Evolutionary conservation across 2,329 filamentous ascomycete genomes (phyloP), one percentile per base, ranked within the genome.

Genomic region (Gnomoniopsis sp.): DNA sequence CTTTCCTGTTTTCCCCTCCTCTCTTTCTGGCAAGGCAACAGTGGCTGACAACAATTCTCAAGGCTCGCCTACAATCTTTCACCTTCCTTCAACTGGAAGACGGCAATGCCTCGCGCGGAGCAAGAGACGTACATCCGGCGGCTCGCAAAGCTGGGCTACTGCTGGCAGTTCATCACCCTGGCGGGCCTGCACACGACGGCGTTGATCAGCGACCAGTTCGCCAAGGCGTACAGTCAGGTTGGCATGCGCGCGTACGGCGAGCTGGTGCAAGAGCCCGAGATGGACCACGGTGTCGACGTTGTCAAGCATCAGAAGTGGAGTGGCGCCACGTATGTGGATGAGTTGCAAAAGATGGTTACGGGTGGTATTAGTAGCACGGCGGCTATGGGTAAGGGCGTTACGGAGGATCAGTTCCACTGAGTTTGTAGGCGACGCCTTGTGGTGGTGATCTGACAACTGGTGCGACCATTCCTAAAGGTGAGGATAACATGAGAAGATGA

Each of bases 151-250:
- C 85, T 99, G 51, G 95, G 95, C 63, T 99, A 99, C 85, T 96
- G 91, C 85, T 99, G 95, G 95, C 95, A 99, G 77, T 99, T 99
- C 82, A 99, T 99, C 80, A 99, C 95, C n/a, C 86, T 99, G 49
- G 95, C 93, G 6, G 95, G 95, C 66, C 83, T 99, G 71, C 95
- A 99, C 81, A 96, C 91, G 63, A 97, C 91, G 3, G 95, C 93
- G 41, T 85, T 99, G 55, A 96, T 96, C 77, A 88, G 88, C 69
- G 87, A 98, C 77, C 86, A 88, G 63, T 99, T 99, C 77, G 87
- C 91, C 61, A 85, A 86, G 71, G 90, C 91, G 51, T 99, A 90
- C 74, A 82, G 88, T 58, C 79, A 85, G 73, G 79, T 88, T 61
- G 93, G 93, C 58, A 99, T 99, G 93, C 87, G 93, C 58, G 95